Evolutionary conservation across 1,284 basidiomycete genomes (phyloP).

Genomic region (Erythrobasidium hasegawianum): DNA sequence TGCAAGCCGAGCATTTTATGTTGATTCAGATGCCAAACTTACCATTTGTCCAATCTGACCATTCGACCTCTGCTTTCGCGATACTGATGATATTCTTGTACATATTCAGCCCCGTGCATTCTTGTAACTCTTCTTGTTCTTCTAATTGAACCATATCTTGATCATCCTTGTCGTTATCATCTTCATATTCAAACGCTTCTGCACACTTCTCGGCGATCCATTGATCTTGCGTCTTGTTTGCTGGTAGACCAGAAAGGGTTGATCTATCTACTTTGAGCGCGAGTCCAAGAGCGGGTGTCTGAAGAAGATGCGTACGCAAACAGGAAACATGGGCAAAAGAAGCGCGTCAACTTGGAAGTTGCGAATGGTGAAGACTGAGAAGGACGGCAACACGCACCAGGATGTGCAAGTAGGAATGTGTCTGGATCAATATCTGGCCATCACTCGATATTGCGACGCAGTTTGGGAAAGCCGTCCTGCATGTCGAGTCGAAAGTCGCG

Average conservation of each 20-base stretch:
- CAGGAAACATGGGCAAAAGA: no score
- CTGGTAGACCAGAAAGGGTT: slow-evolving; percentile 30
- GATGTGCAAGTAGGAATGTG: slow-evolving; percentile 29
- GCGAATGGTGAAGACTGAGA: no score
- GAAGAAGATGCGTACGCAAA: not conserved
- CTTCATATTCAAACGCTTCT: slow-evolving; percentile 1
- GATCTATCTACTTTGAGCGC: slow-evolving; percentile 22
- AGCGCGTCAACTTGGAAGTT: no score
- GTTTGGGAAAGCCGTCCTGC: slow-evolving; percentile 8
- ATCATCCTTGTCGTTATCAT: no score
- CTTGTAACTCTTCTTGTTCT: not conserved
- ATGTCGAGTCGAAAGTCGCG: slow-evolving; percentile 9
- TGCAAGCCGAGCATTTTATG: no score
- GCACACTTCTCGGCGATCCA: slow-evolving; percentile 9
- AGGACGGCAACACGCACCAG: slow-evolving; percentile 18
- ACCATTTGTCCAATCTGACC: slow-evolving; percentile 25
- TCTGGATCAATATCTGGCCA: slow-evolving; percentile 27
- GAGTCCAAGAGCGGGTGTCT: slow-evolving; percentile 33
- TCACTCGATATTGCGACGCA: slow-evolving; percentile 17
- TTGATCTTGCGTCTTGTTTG: slow-evolving; percentile 28
- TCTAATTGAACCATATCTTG: no score
- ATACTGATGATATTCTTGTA: slow-evolving; percentile 12
- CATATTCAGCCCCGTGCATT: slow-evolving; percentile 23
- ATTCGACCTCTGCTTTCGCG: slow-evolving; percentile 6
- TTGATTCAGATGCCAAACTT: no score